phyloP scores from a whole-genome alignment of 108 stramenopile species.

The Stephanodiscus minutulus region DNA sequence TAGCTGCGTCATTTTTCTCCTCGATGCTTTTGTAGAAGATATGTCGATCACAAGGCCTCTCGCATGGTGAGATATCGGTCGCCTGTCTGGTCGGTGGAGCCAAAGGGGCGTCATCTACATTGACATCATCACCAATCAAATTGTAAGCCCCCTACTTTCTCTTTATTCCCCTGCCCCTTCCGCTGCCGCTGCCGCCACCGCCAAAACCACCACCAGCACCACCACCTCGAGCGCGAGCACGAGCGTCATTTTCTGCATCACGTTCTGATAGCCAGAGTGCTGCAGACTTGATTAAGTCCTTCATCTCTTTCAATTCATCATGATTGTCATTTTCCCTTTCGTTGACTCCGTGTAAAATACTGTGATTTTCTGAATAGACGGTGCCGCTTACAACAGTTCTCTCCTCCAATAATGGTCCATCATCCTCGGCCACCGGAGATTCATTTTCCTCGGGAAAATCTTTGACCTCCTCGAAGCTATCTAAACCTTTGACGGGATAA shows the following conservation, averaged over 20 bases:
- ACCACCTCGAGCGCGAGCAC: constrained; percentile 16
- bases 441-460: constrained; percentile 20
- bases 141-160: not conserved
- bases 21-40: too few species aligned
- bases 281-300: constrained; percentile 75
- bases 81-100: too few species aligned
- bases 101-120: too few species aligned
- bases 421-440: constrained; percentile 6
- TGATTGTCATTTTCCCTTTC: constrained; percentile 13
- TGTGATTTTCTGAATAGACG: not conserved
- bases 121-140: not conserved
- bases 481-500: constrained; percentile 21
- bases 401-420: constrained; percentile 9
- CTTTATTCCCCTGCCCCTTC: constrained; percentile 1
- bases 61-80: too few species aligned
- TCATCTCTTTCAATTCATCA: constrained; percentile 57
- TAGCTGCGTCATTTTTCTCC: too few species aligned
- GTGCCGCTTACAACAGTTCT: constrained; percentile 26
- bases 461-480: constrained; percentile 30
- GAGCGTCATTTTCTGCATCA: constrained; percentile 51
- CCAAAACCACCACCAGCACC: too few species aligned
- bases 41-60: too few species aligned
- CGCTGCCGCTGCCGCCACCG: not conserved
- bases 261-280: constrained; percentile 82
- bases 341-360: not conserved